Percentiles rank a stretch among this genome's conserved stretches.
These are phyloP conservation scores for Parasitella parasitica DNA, from an alignment of 371 early-diverging fungal species.

Conservation along the genomic window DNA sequence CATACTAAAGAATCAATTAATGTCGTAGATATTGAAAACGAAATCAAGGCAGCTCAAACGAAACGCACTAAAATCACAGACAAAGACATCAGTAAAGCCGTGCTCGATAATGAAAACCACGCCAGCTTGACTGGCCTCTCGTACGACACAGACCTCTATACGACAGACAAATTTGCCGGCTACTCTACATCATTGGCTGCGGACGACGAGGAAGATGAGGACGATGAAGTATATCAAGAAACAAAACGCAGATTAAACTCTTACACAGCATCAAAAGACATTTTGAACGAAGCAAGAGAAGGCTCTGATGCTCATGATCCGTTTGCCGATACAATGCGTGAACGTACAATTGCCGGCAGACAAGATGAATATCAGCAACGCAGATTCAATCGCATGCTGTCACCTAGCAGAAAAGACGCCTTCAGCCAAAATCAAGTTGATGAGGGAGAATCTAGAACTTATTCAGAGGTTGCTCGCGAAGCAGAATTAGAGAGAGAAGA, in stretches of 20 bases:
- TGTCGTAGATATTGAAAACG: slow-evolving; percentile 56
- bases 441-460: slow-evolving; percentile 62
- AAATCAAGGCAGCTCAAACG: slow-evolving; percentile 65
- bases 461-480: slow-evolving; percentile 86
- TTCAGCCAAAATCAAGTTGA: slow-evolving; percentile 54
- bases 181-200: slow-evolving; percentile 70
- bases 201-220: slow-evolving; percentile 58
- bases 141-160: slow-evolving; percentile 84
- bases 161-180: slow-evolving; percentile 67
- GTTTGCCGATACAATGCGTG: slow-evolving; percentile 55
- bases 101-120: slow-evolving; percentile 48
- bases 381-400: slow-evolving; percentile 77
- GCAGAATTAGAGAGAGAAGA: slow-evolving; percentile 85
- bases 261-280: slow-evolving; percentile 84
- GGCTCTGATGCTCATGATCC: slow-evolving; percentile 71
- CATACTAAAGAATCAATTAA: background rate
- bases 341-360: slow-evolving; percentile 75
- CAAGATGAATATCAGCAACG: slow-evolving; percentile 88
- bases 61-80: slow-evolving; percentile 45
- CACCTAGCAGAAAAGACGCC: slow-evolving; percentile 86
- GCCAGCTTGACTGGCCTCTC: slow-evolving; percentile 59
- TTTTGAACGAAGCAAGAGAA: slow-evolving; percentile 60
- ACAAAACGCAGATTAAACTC: slow-evolving; percentile 58
- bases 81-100: slow-evolving; percentile 43
- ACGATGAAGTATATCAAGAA: slow-evolving; percentile 47